Evolutionary conservation across 2,329 filamentous ascomycete genomes (phyloP), one percentile per base, ranked within the genome.

Genomic region (Chalaropsis thielavioides): DNA sequence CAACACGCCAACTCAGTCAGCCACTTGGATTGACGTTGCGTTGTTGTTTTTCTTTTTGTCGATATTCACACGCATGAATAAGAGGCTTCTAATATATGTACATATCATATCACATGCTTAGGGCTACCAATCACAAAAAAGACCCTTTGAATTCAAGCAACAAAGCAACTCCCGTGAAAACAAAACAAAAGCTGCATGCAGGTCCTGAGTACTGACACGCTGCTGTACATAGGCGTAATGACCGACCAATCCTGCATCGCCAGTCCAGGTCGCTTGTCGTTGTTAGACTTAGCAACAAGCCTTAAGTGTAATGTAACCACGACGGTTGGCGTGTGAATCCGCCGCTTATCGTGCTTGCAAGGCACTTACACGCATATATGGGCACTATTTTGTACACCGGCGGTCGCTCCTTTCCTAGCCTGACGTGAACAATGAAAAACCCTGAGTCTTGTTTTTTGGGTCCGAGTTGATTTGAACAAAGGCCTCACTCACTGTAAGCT

Each of bases 241-340:
- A 3, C 31, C 31, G 31, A 3, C 31, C 31, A 31, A 6, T 31
- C 3, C 31, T 6, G 31, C 31, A 31, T 31, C 31, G 31, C 6
- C 31, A 31, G 31, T 31, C 44, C 44, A 46, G 44, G n/a, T 46
- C n/a, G n/a, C 19, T 19, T 46, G 44, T 46, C 44, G 49, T 54
- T 27, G 49, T 54, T 54, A 8, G 22, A 54, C 49, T 27, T 19
- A 27, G 1, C 17, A 13, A 38, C 15, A 13, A 24, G 22, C 15
- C 40, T 43, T 43, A 61, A 61, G 59, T 27, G 19, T 5, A 43
- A 61, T 61, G 59, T 61, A 61, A 61, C 59, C 17, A 41, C 58
- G n/a, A 60, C 58, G 59, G 59, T 61, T 61, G 59, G 59, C 59
- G 38, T 41, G 40, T 44, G 38, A 40, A 61, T 19, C 49, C 49